phyloP scores from a whole-genome alignment of 192 early-diverging fungal species.

The Coemansia umbellata region DNA sequence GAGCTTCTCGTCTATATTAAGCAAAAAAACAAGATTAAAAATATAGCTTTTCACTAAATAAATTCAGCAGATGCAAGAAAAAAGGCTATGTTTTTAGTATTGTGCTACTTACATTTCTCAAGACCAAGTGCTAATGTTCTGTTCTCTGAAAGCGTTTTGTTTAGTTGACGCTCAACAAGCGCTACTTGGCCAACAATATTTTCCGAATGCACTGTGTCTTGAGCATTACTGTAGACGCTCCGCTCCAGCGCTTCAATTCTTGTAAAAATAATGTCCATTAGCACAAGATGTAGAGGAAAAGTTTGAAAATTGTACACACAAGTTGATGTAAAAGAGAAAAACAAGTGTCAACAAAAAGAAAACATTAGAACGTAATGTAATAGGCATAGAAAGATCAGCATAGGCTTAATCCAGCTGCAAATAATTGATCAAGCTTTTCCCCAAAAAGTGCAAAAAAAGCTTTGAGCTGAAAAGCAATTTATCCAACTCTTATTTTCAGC shows the following conservation, averaged over 20 bases:
- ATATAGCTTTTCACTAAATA: background rate
- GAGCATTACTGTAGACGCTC: constrained; percentile 13
- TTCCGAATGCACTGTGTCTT: background rate
- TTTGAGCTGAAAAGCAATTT: no score
- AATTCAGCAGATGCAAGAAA: background rate
- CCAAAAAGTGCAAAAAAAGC: no score
- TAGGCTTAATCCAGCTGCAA: no score
- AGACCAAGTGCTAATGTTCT: constrained; percentile 16
- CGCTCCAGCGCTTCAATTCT: constrained; percentile 39
- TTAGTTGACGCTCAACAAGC: constrained; percentile 24
- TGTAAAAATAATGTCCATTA: constrained; percentile 28
- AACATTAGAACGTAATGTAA: no score
- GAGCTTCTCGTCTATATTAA: constrained; percentile 25
- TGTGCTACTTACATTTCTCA: constrained; percentile 24
- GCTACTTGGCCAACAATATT: constrained; percentile 28
- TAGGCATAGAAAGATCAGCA: no score
- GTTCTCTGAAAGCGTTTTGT: constrained; percentile 17
- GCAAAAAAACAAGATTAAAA: background rate
- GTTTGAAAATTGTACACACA: background rate
- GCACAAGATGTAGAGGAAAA: background rate
- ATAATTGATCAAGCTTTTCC: no score
- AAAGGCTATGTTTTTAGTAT: background rate
- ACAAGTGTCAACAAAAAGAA: background rate
- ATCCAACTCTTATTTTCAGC: no score
- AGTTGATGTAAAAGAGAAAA: background rate